These are phyloP conservation scores for Macrophomina phaseolina DNA, from an alignment of 2,329 filamentous ascomycete genomes.

Conservation along the genomic window DNA sequence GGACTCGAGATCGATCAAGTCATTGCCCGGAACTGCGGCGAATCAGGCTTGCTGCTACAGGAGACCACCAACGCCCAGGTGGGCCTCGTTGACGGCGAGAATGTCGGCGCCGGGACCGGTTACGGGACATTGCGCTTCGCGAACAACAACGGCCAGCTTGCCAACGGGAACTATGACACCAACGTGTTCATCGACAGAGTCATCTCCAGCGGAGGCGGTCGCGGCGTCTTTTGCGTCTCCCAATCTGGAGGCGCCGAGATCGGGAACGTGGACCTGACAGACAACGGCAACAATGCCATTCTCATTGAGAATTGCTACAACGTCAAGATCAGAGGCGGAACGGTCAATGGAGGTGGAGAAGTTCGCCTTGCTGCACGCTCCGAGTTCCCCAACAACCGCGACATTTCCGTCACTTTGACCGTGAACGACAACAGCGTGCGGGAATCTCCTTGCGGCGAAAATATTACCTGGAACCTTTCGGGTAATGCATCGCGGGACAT, in stretches of 20 bases:
- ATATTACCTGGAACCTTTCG: constrained; percentile 57
- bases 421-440: constrained; percentile 59
- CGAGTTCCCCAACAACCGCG: constrained; percentile 61
- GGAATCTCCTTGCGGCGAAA: constrained; percentile 61
- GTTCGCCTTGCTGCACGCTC: constrained; percentile 59
- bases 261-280: constrained; percentile 54
- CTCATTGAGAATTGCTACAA: constrained; percentile 67
- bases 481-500: constrained; percentile 53
- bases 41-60: constrained; percentile 64
- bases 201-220: constrained; percentile 61
- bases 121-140: constrained; percentile 65
- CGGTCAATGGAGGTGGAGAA: constrained; percentile 61
- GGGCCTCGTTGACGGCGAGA: constrained; percentile 62
- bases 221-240: constrained; percentile 64
- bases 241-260: constrained; percentile 62
- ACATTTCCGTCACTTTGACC: constrained; percentile 56
- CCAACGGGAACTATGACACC: constrained; percentile 56
- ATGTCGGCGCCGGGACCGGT: constrained; percentile 58
- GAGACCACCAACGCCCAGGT: constrained; percentile 59
- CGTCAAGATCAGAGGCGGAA: constrained; percentile 57
- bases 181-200: constrained; percentile 62
- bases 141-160: constrained; percentile 60
- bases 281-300: constrained; percentile 62
- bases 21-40: constrained; percentile 60
- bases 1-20: constrained; percentile 59